Percentiles rank a stretch among this genome's conserved stretches.
Evolutionary conservation across 2,329 filamentous ascomycete species (phyloP).

Genomic region (Dothistroma pini): DNA sequence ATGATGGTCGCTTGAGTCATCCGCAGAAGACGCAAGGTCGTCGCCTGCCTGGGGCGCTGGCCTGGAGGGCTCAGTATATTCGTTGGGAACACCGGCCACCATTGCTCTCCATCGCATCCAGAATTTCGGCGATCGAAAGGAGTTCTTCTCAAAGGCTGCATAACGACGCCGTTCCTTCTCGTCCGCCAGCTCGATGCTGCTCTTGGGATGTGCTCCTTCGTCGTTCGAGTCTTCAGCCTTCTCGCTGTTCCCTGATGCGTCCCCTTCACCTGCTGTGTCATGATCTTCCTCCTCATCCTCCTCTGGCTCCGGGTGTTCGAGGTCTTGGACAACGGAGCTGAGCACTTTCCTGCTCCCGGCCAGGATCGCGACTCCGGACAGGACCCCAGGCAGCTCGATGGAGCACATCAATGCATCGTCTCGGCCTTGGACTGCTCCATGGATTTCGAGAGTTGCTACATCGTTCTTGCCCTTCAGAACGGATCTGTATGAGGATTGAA

Average conservation of each 20-base stretch:
- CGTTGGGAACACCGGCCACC: not conserved
- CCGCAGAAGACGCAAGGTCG: not conserved
- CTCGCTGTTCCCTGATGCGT: not conserved
- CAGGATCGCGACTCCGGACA: slow-evolving; percentile 2
- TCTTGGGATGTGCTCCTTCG: not conserved
- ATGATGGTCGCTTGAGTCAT: not conserved
- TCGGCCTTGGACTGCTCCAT: slow-evolving; percentile 1
- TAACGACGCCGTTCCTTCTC: slow-evolving; percentile 11
- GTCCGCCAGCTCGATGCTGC: slow-evolving; percentile 8
- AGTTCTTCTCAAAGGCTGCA: slow-evolving; percentile 18
- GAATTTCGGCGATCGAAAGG: slow-evolving; percentile 20
- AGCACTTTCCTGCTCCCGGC: slow-evolving; percentile 6
- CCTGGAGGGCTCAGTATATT: not conserved
- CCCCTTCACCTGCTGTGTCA: not conserved
- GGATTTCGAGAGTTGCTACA: not conserved
- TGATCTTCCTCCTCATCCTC: slow-evolving; percentile 1
- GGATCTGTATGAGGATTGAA: too few relatives aligned
- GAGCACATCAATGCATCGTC: slow-evolving; percentile 7
- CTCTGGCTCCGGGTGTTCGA: not conserved
- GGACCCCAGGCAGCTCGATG: not conserved
- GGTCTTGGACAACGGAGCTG: not conserved
- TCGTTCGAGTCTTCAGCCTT: not conserved
- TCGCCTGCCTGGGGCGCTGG: not conserved
- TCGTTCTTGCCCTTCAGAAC: not conserved
- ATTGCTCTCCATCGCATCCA: slow-evolving; percentile 18